Evolutionary conservation across 208 protist species (phyloP).

Genomic region (Crithidia bombi): DNA sequence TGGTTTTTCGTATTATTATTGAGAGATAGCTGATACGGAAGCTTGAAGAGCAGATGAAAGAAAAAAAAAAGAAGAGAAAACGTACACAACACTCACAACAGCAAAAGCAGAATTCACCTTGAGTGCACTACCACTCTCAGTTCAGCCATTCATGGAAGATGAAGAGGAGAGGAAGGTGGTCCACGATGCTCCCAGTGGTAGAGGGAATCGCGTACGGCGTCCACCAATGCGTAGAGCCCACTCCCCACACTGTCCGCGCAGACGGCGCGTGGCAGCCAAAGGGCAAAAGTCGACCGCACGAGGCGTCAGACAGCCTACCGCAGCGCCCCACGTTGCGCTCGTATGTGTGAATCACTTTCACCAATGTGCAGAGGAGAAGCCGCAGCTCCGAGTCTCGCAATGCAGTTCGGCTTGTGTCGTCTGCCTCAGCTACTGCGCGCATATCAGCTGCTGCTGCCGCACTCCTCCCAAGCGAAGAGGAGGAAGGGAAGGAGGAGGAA

Average conservation of each 20-base stretch:
- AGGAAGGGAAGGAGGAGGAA: too few species aligned
- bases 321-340: not conserved
- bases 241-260: not conserved
- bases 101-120: not conserved
- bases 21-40: not conserved
- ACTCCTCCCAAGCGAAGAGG: too few species aligned
- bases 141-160: conserved; percentile 1
- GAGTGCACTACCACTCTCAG: not conserved
- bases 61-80: not conserved
- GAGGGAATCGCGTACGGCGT: conserved; percentile 12
- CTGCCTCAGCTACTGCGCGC: not conserved
- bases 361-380: conserved; percentile 9
- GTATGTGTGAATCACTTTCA: conserved; percentile 2
- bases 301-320: not conserved
- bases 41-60: not conserved
- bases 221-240: conserved; percentile 2
- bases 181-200: not conserved
- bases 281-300: not conserved
- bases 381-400: conserved; percentile 2
- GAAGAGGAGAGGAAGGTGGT: conserved; percentile 1
- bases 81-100: not conserved
- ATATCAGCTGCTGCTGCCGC: not conserved
- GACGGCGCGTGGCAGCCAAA: not conserved
- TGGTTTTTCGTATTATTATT: not conserved
- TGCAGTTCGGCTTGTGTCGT: too few species aligned